A percentile compares a stretch with the other conserved stretches of the same genome.
These are phyloP conservation scores for Cyclotella choctawhatcheeana DNA, from an alignment of 108 stramenopile species.

Conservation along the genomic window DNA sequence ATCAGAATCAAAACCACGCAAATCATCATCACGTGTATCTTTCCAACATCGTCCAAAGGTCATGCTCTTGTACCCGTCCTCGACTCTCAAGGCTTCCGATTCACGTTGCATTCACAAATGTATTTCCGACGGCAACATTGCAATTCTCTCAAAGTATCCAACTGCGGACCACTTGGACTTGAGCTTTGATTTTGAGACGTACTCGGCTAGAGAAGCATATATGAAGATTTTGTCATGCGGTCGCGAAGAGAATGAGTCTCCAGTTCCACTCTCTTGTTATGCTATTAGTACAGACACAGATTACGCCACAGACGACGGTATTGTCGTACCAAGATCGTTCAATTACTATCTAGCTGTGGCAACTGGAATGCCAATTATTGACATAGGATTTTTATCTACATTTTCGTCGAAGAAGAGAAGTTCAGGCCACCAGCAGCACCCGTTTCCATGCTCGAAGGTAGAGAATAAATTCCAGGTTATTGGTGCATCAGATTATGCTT, in stretches of 20 bases:
- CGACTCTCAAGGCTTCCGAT: conserved; percentile 24
- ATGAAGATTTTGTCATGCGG: conserved; percentile 18
- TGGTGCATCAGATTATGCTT: conserved; percentile 42
- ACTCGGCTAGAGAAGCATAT: conserved; percentile 30
- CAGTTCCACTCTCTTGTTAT: conserved; percentile 31
- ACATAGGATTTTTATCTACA: conserved; percentile 42
- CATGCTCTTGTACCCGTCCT: conserved; percentile 37
- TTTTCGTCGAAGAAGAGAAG: conserved; percentile 9
- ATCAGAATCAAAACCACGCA: conserved; percentile 8
- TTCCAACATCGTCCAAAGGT: conserved; percentile 34
- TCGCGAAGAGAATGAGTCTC: conserved; percentile 4
- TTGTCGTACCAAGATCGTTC: conserved; percentile 51
- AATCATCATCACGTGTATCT: conserved; percentile 23
- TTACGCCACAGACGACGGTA: conserved; percentile 40
- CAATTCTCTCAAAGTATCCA: conserved; percentile 29
- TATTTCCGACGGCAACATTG: conserved; percentile 23
- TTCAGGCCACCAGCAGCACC: conserved; percentile 12
- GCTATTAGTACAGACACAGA: conserved; percentile 48
- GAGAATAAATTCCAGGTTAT: conserved; percentile 31
- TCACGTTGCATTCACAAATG: conserved; percentile 30
- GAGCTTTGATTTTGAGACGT: conserved; percentile 41
- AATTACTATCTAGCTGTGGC: conserved; percentile 53
- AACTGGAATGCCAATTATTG: conserved; percentile 46
- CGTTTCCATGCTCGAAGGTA: conserved; percentile 15
- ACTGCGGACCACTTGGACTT: conserved; percentile 25